Conservation (phyloP, 305 asterid species). For the Withania somnifera region DNA sequence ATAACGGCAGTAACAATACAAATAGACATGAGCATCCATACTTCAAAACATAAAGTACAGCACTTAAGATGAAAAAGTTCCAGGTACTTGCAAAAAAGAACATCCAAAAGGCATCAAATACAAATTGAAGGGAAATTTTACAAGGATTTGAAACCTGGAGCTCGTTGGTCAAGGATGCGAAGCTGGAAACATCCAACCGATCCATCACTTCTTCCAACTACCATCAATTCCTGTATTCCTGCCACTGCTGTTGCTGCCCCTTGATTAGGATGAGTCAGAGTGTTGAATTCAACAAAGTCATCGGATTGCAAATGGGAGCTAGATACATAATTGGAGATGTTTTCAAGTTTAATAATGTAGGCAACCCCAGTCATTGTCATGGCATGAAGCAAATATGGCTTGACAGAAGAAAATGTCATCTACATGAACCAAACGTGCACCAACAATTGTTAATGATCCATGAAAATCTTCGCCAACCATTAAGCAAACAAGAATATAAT, state of each 20-base stretch:
- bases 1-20: not conserved
- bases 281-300: constrained; percentile 56
- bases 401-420: constrained; percentile 43
- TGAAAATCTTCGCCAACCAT: not conserved
- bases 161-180: constrained; percentile 47
- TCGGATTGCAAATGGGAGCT: constrained; percentile 39
- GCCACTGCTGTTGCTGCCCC: constrained; percentile 57
- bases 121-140: not conserved
- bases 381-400: constrained; percentile 53
- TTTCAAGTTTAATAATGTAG: constrained; percentile 54
- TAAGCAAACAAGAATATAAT: not conserved
- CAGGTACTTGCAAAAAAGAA: not conserved
- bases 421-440: constrained; percentile 5
- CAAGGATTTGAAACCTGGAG: constrained; percentile 46
- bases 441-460: not conserved
- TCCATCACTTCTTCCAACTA: constrained; percentile 82
- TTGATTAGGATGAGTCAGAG: constrained; percentile 34
- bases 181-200: constrained; percentile 62
- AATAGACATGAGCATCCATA: not conserved
- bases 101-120: not conserved
- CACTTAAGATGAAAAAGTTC: not conserved
- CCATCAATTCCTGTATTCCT: constrained; percentile 50
- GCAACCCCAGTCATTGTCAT: constrained; percentile 76
- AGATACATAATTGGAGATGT: constrained; percentile 46
- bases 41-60: not conserved